Percentiles rank a stretch among this genome's conserved stretches.
These are phyloP conservation scores for Candida glucosophila DNA, from an alignment of 1,139 yeast species.

Conservation along the genomic window DNA sequence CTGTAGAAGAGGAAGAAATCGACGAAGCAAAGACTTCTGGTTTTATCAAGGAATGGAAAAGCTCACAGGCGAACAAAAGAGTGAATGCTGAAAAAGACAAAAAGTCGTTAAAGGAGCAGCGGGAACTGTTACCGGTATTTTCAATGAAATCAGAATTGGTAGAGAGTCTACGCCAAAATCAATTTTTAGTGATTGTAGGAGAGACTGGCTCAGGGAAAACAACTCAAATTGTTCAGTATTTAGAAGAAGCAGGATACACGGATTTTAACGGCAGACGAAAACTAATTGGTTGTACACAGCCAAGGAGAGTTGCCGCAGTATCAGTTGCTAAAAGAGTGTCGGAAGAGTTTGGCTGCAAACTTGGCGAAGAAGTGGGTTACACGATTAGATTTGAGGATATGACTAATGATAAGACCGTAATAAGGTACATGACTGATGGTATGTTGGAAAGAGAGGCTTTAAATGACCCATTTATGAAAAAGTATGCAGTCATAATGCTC, in stretches of 20 bases:
- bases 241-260: conserved; percentile 76
- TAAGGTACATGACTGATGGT: conserved; percentile 93
- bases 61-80: conserved; percentile 28
- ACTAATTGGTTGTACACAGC: conserved; percentile 87
- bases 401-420: conserved; percentile 51
- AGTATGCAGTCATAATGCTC: conserved; percentile 76
- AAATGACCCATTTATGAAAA: conserved; percentile 61
- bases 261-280: conserved; percentile 22
- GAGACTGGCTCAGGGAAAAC: conserved; percentile 97
- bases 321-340: conserved; percentile 91
- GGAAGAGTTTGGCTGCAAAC: conserved; percentile 62
- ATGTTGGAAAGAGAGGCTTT: conserved; percentile 82
- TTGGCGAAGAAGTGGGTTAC: conserved; percentile 84
- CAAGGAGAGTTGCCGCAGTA: conserved; percentile 91
- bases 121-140: conserved; percentile 68
- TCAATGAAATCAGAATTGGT: conserved; percentile 52
- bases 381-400: conserved; percentile 79
- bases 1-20: conserved; percentile 3
- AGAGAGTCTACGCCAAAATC: conserved; percentile 40
- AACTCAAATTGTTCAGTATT: conserved; percentile 86
- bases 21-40: conserved; percentile 9
- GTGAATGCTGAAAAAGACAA: conserved; percentile 40
- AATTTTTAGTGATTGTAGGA: conserved; percentile 39
- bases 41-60: conserved; percentile 42
- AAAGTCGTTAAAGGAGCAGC: conserved; percentile 53